Conservation (phyloP, 2,329 filamentous ascomycete species). For the Hawksworthiomyces lignivorus region DNA sequence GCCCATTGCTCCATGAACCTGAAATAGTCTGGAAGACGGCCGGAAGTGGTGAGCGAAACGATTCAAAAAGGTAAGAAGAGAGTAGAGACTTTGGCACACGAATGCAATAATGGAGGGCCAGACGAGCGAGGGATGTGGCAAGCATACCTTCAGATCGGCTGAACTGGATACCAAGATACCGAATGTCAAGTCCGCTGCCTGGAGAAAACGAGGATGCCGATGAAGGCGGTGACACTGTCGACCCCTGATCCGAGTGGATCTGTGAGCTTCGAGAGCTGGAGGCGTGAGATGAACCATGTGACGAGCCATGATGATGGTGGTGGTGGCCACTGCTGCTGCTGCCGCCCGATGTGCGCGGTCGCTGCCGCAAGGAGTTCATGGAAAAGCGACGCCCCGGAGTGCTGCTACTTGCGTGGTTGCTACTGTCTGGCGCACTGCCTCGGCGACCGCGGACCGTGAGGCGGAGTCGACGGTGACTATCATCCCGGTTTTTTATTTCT, state of each 20-base stretch:
- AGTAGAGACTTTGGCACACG: no score
- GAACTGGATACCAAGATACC: conserved; percentile 43
- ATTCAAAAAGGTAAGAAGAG: no score
- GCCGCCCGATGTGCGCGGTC: conserved; percentile 23
- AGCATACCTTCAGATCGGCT: conserved; percentile 37
- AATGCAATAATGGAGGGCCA: no score
- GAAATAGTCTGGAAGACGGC: conserved; percentile 30
- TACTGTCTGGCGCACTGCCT: conserved; percentile 31
- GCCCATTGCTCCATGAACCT: conserved; percentile 40
- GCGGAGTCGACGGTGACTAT: conserved; percentile 36
- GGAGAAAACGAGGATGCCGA: conserved; percentile 14
- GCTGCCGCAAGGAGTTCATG: conserved; percentile 33
- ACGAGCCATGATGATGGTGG: conserved; percentile 9
- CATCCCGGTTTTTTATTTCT: conserved; percentile 38
- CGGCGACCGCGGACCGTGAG: conserved; percentile 33
- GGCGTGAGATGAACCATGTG: conserved; percentile 5
- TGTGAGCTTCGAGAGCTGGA: conserved; percentile 11
- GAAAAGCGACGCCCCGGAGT: conserved; percentile 30
- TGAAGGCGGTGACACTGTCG: conserved; percentile 3
- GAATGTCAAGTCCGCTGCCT: conserved; percentile 31
- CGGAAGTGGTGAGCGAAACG: background rate
- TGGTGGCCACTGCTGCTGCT: background rate
- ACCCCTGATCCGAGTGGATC: conserved; percentile 10
- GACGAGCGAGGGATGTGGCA: no score
- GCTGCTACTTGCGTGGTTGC: conserved; percentile 10